Evolutionary conservation across 805 yeast genomes (phyloP), one percentile per base, ranked within the genome.

Genomic region (Hanseniaspora singularis): DNA sequence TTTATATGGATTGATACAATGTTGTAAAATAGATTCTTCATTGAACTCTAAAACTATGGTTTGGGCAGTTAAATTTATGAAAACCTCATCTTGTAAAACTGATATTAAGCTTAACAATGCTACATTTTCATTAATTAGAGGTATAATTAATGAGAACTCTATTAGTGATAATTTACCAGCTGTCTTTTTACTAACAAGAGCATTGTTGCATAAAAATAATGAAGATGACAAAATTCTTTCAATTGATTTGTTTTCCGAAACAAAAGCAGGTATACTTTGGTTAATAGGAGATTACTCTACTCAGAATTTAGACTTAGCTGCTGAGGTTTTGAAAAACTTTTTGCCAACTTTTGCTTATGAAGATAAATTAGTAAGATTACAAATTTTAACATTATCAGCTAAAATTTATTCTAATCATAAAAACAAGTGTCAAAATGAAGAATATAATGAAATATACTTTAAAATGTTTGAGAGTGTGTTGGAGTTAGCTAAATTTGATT

Each of bases 221-320:
- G n/a, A 12, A 16, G 19, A 20, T 8, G 24, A 31, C 9, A 33
- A 30, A 11, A 22, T 33, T 4, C 28, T 32, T n/a, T 32, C 52
- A 51, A 8, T 31, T 23, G 46, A 56, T 8, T 50, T 68, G 19
- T 57, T 60, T 3, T 64, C 66, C 34, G 62, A 64, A 15, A 94
- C 97, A 0, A 75, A 78, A 53, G 86, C 94, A 1, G 81, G 89
- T 39, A 78, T 88, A 10, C 70, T 89, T 6, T 92, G 97, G 97
- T 69, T 89, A 9, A 72, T 89, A 44, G 96, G 97, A 4, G 96
- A 92, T 57, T 80, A 79, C 57, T 69, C 79, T 0, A 61, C 58
- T 14, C 55, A 64, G 24, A 68, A 67, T 31, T 65, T 70, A 14
- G 61, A 62, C 23, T 62, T 83, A 42, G 79, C 88, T 3, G 88